Percentiles rank a stretch among this genome's conserved stretches.
Evolutionary conservation across 2,329 filamentous ascomycete species (phyloP).

Genomic region (Arthrinium puccinioides): DNA sequence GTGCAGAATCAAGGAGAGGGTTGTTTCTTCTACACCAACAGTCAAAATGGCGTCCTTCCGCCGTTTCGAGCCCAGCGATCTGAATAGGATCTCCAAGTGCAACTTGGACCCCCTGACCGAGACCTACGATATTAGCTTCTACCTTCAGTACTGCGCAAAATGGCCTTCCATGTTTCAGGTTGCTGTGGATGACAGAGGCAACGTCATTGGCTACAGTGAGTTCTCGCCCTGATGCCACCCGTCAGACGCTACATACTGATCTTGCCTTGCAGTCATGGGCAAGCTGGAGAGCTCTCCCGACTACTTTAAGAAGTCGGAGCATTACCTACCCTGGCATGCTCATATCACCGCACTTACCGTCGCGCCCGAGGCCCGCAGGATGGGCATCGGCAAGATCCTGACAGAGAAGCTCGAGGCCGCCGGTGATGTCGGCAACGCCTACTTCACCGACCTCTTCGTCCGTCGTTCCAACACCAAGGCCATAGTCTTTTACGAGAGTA

Average conservation of each 20-base stretch:
- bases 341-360: slow-evolving; percentile 96
- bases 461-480: slow-evolving; percentile 81
- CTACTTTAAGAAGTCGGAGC: slow-evolving; percentile 65
- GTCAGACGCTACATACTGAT: slow-evolving; percentile 3
- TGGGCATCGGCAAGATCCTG: slow-evolving; percentile 80
- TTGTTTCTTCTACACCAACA: not conserved
- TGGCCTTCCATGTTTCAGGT: slow-evolving; percentile 95
- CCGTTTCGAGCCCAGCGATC: slow-evolving; percentile 74
- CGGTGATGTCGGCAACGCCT: slow-evolving; percentile 75
- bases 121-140: slow-evolving; percentile 93
- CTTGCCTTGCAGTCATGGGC: slow-evolving; percentile 69
- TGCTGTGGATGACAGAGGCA: slow-evolving; percentile 77
- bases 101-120: slow-evolving; percentile 97
- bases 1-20: not conserved
- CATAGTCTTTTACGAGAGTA: slow-evolving; percentile 78
- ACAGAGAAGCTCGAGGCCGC: slow-evolving; percentile 75
- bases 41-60: slow-evolving; percentile 71
- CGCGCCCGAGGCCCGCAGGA: slow-evolving; percentile 73
- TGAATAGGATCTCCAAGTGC: slow-evolving; percentile 85
- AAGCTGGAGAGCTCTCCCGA: slow-evolving; percentile 86
- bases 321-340: slow-evolving; percentile 98
- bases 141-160: slow-evolving; percentile 89
- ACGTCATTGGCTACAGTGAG: slow-evolving; percentile 90
- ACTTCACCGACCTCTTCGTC: slow-evolving; percentile 96
- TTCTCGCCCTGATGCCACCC: slow-evolving; percentile 10